Conservation (phyloP, 1,139 yeast genomes). For the Saccharomyces hybrid region DNA sequence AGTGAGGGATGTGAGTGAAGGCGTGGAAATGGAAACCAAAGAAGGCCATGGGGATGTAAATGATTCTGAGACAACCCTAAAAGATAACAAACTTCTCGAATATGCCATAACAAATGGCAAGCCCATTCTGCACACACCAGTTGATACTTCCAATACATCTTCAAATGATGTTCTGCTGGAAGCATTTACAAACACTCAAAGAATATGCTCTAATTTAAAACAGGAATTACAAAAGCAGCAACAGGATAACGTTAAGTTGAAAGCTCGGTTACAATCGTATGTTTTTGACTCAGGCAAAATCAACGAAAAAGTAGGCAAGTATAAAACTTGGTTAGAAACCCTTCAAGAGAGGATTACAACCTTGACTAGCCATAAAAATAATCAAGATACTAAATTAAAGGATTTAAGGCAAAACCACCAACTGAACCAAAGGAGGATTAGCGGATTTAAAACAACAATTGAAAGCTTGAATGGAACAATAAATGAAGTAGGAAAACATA, state of each 20-base stretch:
- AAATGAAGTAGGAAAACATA: slow-evolving; percentile 11
- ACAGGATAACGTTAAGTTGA: slow-evolving; percentile 21
- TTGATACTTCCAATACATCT: slow-evolving; percentile 11
- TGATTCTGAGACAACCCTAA: background rate
- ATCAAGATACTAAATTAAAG: slow-evolving; percentile 14
- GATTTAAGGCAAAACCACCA: slow-evolving; percentile 18
- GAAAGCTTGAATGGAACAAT: slow-evolving; percentile 12
- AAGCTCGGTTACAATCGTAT: slow-evolving; percentile 14
- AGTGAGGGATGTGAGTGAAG: slow-evolving; percentile 17
- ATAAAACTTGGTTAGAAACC: slow-evolving; percentile 14
- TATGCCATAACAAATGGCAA: background rate
- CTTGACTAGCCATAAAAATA: slow-evolving; percentile 16
- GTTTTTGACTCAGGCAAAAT: slow-evolving; percentile 16
- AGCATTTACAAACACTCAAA: slow-evolving; percentile 31
- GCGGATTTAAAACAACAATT: slow-evolving; percentile 15
- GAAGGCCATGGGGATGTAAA: background rate
- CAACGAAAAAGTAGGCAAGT: slow-evolving; percentile 13
- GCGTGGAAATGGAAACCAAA: background rate
- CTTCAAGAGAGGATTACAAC: slow-evolving; percentile 17
- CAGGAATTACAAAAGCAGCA: slow-evolving; percentile 23
- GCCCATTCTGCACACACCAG: background rate
- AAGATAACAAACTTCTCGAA: background rate
- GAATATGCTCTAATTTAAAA: slow-evolving; percentile 27
- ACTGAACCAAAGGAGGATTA: slow-evolving; percentile 14
- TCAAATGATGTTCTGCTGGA: slow-evolving; percentile 31